Evolutionary conservation across 495 filamentous ascomycete genomes (phyloP).

Genomic region (Xylaria sp.): DNA sequence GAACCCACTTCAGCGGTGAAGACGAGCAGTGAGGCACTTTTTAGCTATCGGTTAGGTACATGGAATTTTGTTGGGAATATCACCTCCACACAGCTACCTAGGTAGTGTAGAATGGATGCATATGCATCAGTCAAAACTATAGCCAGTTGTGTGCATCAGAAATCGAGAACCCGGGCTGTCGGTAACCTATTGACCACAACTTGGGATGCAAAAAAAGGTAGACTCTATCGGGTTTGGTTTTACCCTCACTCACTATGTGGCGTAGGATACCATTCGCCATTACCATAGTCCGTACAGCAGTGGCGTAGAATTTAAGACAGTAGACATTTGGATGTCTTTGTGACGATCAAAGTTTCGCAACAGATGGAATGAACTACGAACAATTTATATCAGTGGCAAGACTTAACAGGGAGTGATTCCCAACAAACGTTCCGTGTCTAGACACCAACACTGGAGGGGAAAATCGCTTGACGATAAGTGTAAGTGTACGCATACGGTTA

Average conservation of each 20-base stretch:
- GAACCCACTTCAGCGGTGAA: conserved; percentile 1
- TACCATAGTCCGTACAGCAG: background rate
- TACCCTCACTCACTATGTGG: background rate
- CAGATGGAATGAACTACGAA: background rate
- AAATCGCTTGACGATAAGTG: background rate
- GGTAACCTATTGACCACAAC: background rate
- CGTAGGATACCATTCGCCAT: background rate
- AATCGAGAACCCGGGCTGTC: background rate
- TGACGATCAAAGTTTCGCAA: background rate
- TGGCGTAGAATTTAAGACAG: background rate
- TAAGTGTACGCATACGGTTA: no score
- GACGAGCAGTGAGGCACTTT: background rate
- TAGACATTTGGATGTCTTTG: background rate
- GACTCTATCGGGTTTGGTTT: no score
- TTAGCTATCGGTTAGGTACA: background rate
- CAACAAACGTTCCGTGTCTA: conserved; percentile 1
- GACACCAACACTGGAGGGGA: background rate
- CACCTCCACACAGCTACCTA: conserved; percentile 5
- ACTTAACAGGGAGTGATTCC: conserved; percentile 1
- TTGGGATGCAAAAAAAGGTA: background rate
- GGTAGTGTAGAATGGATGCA: background rate
- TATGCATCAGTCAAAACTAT: background rate
- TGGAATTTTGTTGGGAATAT: conserved; percentile 18
- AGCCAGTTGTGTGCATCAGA: background rate
- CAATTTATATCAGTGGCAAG: background rate